Conservation (phyloP, 2,329 filamentous ascomycete species). For the Apiospora saccharicola region DNA sequence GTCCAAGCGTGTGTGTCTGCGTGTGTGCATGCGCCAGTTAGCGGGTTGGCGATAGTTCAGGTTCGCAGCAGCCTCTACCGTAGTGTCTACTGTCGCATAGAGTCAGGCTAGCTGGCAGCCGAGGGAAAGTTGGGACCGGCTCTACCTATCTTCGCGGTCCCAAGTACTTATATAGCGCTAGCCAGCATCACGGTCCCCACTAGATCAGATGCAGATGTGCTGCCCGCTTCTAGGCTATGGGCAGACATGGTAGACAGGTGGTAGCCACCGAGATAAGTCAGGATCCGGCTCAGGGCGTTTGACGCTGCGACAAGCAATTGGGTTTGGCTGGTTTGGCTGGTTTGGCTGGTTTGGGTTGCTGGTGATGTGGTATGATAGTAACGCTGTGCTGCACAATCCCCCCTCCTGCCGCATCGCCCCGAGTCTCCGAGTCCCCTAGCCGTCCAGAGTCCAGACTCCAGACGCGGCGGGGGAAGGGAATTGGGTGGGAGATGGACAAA, state of each 20-base stretch:
- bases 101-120: conserved; percentile 12
- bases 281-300: not conserved
- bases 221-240: not conserved
- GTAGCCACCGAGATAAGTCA: not conserved
- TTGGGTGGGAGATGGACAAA: not conserved
- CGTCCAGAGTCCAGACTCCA: not conserved
- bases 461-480: not conserved
- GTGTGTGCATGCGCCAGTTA: not conserved
- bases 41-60: conserved; percentile 5
- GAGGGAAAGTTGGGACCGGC: not conserved
- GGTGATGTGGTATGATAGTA: conserved; percentile 16
- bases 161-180: not conserved
- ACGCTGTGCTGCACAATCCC: not conserved
- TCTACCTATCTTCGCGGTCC: not conserved
- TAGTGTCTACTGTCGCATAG: not conserved
- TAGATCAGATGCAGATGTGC: not conserved
- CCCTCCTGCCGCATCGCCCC: not conserved
- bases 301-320: conserved; percentile 16
- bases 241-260: no score
- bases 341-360: not conserved
- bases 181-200: not conserved
- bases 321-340: not conserved
- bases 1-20: not conserved
- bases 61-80: conserved; percentile 1
- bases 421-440: not conserved